phyloP scores from a whole-genome alignment of 2,329 filamentous ascomycete genomes.

The Sarocladium oryzae region DNA sequence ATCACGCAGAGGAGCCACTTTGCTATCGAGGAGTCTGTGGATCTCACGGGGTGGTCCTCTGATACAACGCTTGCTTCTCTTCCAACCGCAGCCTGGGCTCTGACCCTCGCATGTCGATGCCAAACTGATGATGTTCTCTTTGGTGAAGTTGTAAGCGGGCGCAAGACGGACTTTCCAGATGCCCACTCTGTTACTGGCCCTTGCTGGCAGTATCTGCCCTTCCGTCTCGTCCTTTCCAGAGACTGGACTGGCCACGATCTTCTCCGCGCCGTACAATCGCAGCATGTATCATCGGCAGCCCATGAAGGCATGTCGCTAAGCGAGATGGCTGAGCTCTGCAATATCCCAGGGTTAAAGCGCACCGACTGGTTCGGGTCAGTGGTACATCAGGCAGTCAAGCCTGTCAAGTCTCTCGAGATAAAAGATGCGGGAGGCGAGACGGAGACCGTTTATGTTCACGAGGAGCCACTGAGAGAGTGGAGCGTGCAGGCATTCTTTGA shows the following conservation, averaged over 20 bases:
- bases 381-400: slow-evolving; percentile 53
- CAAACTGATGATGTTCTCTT: slow-evolving; percentile 53
- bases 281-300: slow-evolving; percentile 49
- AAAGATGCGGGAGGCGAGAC: slow-evolving; percentile 34
- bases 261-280: slow-evolving; percentile 46
- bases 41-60: slow-evolving; percentile 40
- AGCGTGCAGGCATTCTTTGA: slow-evolving; percentile 57
- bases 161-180: slow-evolving; percentile 49
- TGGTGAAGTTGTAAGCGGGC: slow-evolving; percentile 59
- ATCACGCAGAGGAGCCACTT: slow-evolving; percentile 31
- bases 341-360: slow-evolving; percentile 11
- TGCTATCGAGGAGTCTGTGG: slow-evolving; percentile 34
- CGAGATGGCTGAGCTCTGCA: slow-evolving; percentile 43
- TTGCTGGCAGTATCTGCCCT: slow-evolving; percentile 61
- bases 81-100: slow-evolving; percentile 61
- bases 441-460: slow-evolving; percentile 54
- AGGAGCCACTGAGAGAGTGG: slow-evolving; percentile 49
- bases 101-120: slow-evolving; percentile 52
- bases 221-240: slow-evolving; percentile 49
- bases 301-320: slow-evolving; percentile 48
- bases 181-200: slow-evolving; percentile 56
- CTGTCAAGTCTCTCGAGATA: slow-evolving; percentile 49
- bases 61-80: slow-evolving; percentile 58
- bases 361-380: slow-evolving; percentile 47
- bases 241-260: slow-evolving; percentile 46